Conservation (phyloP, 495 filamentous ascomycete genomes). For the Entonaema liquescens region DNA sequence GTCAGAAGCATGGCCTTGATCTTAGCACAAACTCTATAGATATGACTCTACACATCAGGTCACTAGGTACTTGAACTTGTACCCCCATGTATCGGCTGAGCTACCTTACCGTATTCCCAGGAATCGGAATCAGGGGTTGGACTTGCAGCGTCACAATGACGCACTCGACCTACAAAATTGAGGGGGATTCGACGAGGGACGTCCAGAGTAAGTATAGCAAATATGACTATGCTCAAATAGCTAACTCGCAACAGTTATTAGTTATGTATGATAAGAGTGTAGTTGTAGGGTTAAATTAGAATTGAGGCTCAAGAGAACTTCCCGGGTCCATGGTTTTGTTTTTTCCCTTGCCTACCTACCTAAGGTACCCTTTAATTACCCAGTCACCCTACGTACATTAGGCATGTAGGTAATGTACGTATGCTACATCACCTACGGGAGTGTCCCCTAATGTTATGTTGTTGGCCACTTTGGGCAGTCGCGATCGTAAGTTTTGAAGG, state of each 20-base stretch:
- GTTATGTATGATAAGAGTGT: background rate
- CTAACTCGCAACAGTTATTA: background rate
- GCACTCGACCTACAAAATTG: slow-evolving; percentile 10
- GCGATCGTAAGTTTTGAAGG: background rate
- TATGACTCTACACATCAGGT: too few species aligned
- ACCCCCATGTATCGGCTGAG: background rate
- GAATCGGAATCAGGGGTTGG: background rate
- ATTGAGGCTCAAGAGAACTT: slow-evolving; percentile 35
- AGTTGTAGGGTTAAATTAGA: slow-evolving; percentile 19
- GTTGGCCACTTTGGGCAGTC: background rate
- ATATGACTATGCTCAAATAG: slow-evolving; percentile 1
- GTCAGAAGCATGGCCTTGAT: background rate
- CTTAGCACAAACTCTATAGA: background rate
- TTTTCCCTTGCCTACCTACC: background rate
- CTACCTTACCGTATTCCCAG: background rate
- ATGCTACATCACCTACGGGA: background rate
- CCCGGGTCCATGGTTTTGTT: slow-evolving; percentile 21
- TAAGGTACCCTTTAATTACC: background rate
- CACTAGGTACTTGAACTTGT: background rate
- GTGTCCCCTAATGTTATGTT: background rate
- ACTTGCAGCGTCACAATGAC: slow-evolving; percentile 18
- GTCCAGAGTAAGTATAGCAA: background rate
- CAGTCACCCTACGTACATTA: background rate
- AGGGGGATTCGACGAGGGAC: background rate
- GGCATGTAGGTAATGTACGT: background rate